Base-by-base conservation (phyloP, 2,329 filamentous ascomycete genomes). In the Colletotrichum somersetense region DNA sequence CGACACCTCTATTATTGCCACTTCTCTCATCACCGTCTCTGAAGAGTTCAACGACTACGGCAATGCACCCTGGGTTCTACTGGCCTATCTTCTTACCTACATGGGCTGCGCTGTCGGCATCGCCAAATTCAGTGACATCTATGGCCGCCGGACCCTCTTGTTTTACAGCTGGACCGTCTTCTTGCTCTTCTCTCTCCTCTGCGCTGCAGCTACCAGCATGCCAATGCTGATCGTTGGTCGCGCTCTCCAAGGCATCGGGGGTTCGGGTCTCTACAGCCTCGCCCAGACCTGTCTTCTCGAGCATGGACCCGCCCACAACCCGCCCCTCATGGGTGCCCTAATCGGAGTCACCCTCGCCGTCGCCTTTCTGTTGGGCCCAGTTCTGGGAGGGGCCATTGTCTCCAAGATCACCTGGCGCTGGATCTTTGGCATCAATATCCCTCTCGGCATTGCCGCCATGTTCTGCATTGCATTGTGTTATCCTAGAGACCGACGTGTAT, bases 341-440 rank as follows among this genome's bases (percentile, higher is more conserved):
- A 82, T 90, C 18, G 88, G 88, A 8, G 82, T 86, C 44, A 89
- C 88, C 2, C 83, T 90, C 6, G 87, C 88, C 1, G 79, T 88
- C 16, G 87, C 89, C 0, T 89, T 89, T 74, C 84, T 91, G 4
- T 81, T 91, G 1, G 89, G 89, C 0, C 88, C 89, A 1, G 78
- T 91, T 2, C 79, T 91, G 4, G 89, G 89, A 5, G 89, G 89
- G 2, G 80, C 85, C 3, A 86, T 91, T 30, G 85, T 87, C 1
- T 82, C 86, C n/a, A 79, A 83, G 2, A 83, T 84, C 23, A 83
- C 82, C 55, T 91, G 89, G 89, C 83, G 86, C 62, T 89, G 88
- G 82, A 83, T 91, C 50, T 91, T 91, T 77, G 87, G 88, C 78
- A 86, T 91, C 77, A 91, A 91, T 88, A 81, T 88, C 30, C 87